Conservation (phyloP, 257 asterid species). For the Voacanga thouarsii region DNA sequence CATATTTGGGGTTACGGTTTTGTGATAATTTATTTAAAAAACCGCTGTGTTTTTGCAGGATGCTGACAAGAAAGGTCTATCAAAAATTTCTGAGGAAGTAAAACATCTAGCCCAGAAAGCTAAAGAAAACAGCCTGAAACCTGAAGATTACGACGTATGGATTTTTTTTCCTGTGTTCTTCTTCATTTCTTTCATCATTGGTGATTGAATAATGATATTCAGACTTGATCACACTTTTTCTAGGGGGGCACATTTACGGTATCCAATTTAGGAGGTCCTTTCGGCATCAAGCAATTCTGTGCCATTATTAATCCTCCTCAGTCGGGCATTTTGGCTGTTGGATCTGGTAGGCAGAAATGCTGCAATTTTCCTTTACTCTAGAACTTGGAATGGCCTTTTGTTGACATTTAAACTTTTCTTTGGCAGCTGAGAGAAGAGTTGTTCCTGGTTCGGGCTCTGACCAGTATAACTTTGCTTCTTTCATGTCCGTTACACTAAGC, state of each 20-base stretch:
- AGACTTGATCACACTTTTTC: constrained; percentile 12
- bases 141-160: constrained; percentile 87
- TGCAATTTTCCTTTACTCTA: neutral
- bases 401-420: constrained; percentile 16
- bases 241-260: constrained; percentile 99
- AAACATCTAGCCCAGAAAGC: constrained; percentile 81
- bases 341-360: constrained; percentile 58
- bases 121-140: constrained; percentile 79
- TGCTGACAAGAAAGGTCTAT: constrained; percentile 93
- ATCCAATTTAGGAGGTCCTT: constrained; percentile 92
- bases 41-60: constrained; percentile 50
- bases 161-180: neutral
- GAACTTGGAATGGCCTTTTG: neutral
- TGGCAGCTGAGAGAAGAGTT: constrained; percentile 89
- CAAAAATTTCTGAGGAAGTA: constrained; percentile 82
- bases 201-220: constrained; percentile 3
- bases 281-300: constrained; percentile 95
- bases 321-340: constrained; percentile 91
- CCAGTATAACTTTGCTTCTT: constrained; percentile 48
- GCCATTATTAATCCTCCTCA: constrained; percentile 98
- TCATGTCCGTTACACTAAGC: constrained; percentile 85
- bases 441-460: constrained; percentile 72
- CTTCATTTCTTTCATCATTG: neutral
- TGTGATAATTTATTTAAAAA: constrained; percentile 15
- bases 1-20: neutral